Conservation (phyloP, 140 eudicot genomes). For the Senecio squalidus region DNA sequence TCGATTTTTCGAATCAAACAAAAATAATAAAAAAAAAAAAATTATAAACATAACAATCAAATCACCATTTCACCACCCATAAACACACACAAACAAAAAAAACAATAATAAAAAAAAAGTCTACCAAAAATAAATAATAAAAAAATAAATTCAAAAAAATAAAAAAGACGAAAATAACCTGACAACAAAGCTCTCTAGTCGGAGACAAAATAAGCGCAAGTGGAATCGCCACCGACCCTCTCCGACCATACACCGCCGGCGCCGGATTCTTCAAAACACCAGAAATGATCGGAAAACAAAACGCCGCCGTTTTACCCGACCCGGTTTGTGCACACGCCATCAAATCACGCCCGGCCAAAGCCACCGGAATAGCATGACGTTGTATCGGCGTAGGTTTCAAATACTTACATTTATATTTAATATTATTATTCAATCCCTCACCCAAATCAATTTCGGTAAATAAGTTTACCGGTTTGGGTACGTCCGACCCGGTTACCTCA, state of each 20-base stretch:
- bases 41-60: too few relatives aligned
- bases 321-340: conserved; percentile 99
- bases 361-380: conserved; percentile 68
- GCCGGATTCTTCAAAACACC: conserved; percentile 45
- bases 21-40: too few relatives aligned
- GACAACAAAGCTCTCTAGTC: conserved; percentile 74
- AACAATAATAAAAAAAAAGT: not conserved
- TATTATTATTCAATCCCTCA: conserved; percentile 40
- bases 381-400: conserved; percentile 81
- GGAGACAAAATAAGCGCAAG: conserved; percentile 76
- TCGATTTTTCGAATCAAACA: too few relatives aligned
- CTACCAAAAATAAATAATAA: not conserved
- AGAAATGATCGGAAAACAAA: conserved; percentile 75
- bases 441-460: conserved; percentile 65
- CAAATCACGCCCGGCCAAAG: conserved; percentile 66
- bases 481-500: conserved; percentile 57
- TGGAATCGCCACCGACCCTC: conserved; percentile 34
- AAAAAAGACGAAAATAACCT: conserved; percentile 30
- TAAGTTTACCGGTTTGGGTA: conserved; percentile 51
- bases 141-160: not conserved
- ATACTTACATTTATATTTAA: conserved; percentile 53
- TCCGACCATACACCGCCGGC: conserved; percentile 19
- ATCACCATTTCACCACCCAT: not conserved
- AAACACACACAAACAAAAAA: not conserved
- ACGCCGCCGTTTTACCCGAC: conserved; percentile 90